A percentile compares a stretch with the other conserved stretches of the same genome.
Conservation (phyloP, 1,139 yeast genomes). For the Zygoascus sp. region DNA sequence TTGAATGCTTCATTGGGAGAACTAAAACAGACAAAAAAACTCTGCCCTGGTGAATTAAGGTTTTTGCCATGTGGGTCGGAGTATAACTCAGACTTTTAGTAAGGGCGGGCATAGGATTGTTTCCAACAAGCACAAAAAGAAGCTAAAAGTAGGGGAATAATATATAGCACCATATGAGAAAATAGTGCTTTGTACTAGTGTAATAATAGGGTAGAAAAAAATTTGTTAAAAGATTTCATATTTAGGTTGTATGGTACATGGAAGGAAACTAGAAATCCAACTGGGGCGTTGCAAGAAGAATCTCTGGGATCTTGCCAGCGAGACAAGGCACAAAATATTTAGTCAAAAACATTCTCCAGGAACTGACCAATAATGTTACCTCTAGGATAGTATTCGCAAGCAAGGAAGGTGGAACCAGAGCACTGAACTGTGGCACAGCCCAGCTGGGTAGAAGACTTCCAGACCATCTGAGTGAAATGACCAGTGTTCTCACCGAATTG, state of each 20-base stretch:
- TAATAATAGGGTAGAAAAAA: no score
- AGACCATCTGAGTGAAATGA: constrained; percentile 84
- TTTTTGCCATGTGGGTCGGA: no score
- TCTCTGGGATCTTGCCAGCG: background rate
- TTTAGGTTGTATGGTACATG: constrained; percentile 1
- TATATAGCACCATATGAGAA: no score
- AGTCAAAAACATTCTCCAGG: constrained; percentile 44
- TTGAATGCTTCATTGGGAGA: background rate
- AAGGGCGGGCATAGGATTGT: no score
- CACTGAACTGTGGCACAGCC: constrained; percentile 63
- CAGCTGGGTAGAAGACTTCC: constrained; percentile 63
- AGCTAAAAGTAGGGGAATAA: background rate
- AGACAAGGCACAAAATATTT: background rate
- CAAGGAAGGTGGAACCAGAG: constrained; percentile 32
- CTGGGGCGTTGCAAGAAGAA: background rate
- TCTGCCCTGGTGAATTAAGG: no score
- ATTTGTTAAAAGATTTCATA: constrained; percentile 5
- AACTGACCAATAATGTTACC: constrained; percentile 43
- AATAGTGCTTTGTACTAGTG: no score
- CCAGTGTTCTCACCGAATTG: constrained; percentile 44
- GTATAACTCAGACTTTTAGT: no score
- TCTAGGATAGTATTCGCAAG: constrained; percentile 39
- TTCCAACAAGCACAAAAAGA: background rate
- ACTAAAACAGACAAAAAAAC: background rate
- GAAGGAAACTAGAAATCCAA: background rate